A percentile compares a stretch with the other conserved stretches of the same genome.
Evolutionary conservation across 2,329 filamentous ascomycete species (phyloP).

Genomic region (Aspergillus puulaauensis): DNA sequence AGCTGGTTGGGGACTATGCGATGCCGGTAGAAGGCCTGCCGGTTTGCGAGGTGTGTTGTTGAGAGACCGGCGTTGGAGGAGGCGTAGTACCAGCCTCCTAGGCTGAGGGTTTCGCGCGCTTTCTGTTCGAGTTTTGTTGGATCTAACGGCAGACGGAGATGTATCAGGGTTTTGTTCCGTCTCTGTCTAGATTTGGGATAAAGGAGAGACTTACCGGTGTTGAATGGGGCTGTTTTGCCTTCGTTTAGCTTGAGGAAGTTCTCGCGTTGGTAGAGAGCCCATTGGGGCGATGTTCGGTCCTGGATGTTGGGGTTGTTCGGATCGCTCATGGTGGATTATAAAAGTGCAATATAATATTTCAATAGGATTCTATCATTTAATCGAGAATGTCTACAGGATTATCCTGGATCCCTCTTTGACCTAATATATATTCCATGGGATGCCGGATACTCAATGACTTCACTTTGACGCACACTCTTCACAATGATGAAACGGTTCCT

Average conservation of each 20-base stretch:
- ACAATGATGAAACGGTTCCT: not conserved
- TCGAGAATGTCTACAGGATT: no score
- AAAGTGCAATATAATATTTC: no score
- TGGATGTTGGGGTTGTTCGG: slow-evolving; percentile 54
- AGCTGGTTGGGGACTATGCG: slow-evolving; percentile 63
- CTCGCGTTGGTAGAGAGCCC: slow-evolving; percentile 55
- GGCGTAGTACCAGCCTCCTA: slow-evolving; percentile 54
- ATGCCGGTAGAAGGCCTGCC: slow-evolving; percentile 64
- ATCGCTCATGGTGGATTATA: slow-evolving; percentile 36
- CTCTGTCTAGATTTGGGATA: not conserved
- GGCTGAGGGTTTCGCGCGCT: slow-evolving; percentile 56
- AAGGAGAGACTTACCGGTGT: slow-evolving; percentile 42
- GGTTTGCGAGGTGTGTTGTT: slow-evolving; percentile 55
- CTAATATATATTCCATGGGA: no score
- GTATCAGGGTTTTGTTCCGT: not conserved
- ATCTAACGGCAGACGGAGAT: slow-evolving; percentile 27
- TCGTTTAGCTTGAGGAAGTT: slow-evolving; percentile 56
- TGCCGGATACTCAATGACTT: slow-evolving; percentile 23
- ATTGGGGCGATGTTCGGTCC: slow-evolving; percentile 53
- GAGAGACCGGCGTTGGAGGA: slow-evolving; percentile 38
- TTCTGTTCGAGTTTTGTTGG: slow-evolving; percentile 60
- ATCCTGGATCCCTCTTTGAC: no score
- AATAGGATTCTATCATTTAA: no score
- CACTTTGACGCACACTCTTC: slow-evolving; percentile 25
- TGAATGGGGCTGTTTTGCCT: slow-evolving; percentile 51